Conservation (phyloP, 1,139 yeast genomes). For the Candida tetrigidarum region DNA sequence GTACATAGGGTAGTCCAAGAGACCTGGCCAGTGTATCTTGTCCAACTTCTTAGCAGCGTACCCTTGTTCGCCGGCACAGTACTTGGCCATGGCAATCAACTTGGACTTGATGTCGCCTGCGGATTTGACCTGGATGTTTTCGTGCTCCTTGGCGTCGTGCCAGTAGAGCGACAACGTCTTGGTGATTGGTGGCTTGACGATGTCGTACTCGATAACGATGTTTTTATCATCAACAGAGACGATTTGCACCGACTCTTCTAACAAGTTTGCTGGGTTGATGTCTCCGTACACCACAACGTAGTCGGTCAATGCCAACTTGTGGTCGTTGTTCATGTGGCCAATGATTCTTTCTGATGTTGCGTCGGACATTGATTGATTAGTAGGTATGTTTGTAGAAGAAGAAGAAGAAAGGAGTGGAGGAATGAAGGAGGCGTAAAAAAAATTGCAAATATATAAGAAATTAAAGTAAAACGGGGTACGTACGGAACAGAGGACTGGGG, state of each 20-base stretch:
- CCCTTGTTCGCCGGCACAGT: slow-evolving; percentile 69
- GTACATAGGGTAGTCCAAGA: slow-evolving; percentile 22
- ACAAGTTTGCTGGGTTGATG: slow-evolving; percentile 39
- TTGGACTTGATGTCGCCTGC: slow-evolving; percentile 58
- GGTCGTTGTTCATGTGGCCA: slow-evolving; percentile 75
- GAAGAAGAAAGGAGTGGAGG: no score
- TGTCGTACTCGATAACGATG: slow-evolving; percentile 47
- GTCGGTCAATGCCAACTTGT: slow-evolving; percentile 69
- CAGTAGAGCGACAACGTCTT: slow-evolving; percentile 30
- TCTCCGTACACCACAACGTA: slow-evolving; percentile 69
- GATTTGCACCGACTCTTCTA: slow-evolving; percentile 35
- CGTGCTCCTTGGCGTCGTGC: slow-evolving; percentile 52
- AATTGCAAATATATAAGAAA: no score
- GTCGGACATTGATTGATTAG: slow-evolving; percentile 20
- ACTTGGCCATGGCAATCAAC: slow-evolving; percentile 70
- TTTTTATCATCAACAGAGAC: slow-evolving; percentile 51
- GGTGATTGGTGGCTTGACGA: slow-evolving; percentile 16
- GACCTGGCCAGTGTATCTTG: slow-evolving; percentile 47
- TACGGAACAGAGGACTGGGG: no score
- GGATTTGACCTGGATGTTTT: slow-evolving; percentile 38
- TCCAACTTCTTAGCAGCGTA: slow-evolving; percentile 60
- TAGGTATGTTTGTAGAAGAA: no score
- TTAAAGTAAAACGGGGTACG: no score
- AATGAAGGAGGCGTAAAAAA: no score
- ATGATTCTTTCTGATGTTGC: slow-evolving; percentile 44